Conservation (phyloP, 306 rosid genomes). For the Cicer judaicum region DNA sequence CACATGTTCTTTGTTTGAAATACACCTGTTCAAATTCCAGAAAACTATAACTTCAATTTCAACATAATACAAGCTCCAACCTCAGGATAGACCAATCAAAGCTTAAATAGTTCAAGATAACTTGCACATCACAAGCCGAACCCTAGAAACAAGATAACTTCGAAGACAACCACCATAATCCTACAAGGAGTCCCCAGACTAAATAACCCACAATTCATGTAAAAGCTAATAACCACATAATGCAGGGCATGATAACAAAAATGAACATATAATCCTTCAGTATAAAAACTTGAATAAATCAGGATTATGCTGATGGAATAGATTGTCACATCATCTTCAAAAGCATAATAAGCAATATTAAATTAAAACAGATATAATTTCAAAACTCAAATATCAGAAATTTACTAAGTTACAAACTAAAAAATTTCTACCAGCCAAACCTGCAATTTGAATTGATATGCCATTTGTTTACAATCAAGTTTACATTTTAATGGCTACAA, state of each 20-base stretch:
- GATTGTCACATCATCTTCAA: neutral
- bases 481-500: neutral
- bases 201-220: neutral
- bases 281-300: neutral
- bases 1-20: neutral
- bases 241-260: neutral
- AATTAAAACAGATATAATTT: neutral
- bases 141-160: neutral
- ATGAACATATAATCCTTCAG: neutral
- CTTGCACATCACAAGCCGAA: neutral
- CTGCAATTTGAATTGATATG: neutral
- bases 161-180: neutral
- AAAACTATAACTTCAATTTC: no score
- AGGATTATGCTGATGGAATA: neutral
- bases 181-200: no score
- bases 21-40: neutral
- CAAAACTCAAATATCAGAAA: neutral
- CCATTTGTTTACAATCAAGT: neutral
- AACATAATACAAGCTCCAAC: neutral
- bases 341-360: no score
- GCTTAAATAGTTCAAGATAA: neutral
- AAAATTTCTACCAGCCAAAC: neutral
- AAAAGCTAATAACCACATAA: neutral
- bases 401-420: neutral
- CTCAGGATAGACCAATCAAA: neutral